These are phyloP conservation scores for Pythium biforme DNA, from an alignment of 352 stramenopile genomes.

Conservation along the genomic window DNA sequence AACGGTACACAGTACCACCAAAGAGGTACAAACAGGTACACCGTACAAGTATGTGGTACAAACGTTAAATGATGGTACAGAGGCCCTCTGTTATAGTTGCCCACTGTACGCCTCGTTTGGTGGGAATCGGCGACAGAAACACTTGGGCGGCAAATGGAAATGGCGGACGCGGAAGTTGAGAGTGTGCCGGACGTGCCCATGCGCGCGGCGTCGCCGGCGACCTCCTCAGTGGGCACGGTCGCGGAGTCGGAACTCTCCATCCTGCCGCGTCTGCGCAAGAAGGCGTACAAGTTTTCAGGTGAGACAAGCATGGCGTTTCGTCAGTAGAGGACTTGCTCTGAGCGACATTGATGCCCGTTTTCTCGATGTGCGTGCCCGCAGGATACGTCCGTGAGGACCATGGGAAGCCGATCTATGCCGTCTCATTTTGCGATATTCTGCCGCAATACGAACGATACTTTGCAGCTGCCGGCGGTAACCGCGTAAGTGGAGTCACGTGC, in stretches of 20 bases:
- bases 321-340: background rate
- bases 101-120: background rate
- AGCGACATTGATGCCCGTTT: conserved; percentile 6
- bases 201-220: conserved; percentile 8
- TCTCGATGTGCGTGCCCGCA: conserved; percentile 12
- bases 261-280: conserved; percentile 51
- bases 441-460: conserved; percentile 73
- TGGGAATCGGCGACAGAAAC: background rate
- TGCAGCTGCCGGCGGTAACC: conserved; percentile 65
- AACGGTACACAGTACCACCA: too few species aligned
- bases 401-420: conserved; percentile 73
- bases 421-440: conserved; percentile 69
- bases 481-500: conserved; percentile 33
- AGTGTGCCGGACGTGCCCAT: background rate
- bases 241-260: conserved; percentile 26
- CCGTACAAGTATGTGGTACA: background rate
- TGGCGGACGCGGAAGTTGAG: conserved; percentile 6
- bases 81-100: background rate
- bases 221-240: conserved; percentile 1
- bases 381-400: conserved; percentile 75
- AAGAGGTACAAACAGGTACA: conserved; percentile 8
- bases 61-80: background rate
- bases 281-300: conserved; percentile 73
- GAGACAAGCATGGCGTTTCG: conserved; percentile 4
- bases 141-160: conserved; percentile 2